Evolutionary conservation across 116 monocot species (phyloP).

Genomic region (Posidonia oceanica): DNA sequence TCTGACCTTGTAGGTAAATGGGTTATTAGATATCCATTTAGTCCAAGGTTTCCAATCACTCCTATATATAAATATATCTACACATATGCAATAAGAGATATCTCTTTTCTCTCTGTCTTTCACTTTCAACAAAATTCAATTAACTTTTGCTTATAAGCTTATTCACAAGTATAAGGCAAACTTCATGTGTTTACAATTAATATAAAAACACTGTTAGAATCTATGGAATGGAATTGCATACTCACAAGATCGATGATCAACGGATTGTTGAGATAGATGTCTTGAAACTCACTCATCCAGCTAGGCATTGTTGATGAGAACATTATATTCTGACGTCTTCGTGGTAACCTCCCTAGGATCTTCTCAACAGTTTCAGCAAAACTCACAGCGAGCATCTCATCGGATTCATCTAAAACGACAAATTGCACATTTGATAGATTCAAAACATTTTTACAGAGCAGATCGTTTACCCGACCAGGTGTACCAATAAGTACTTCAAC

Average conservation of each 20-base stretch:
- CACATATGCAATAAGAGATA: too few species aligned
- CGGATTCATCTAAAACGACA: slow-evolving; percentile 24
- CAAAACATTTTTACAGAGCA: slow-evolving; percentile 9
- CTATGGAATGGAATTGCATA: neutral
- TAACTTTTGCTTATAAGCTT: too few species aligned
- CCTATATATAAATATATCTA: too few species aligned
- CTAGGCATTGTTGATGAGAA: slow-evolving; percentile 25
- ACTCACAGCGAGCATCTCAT: slow-evolving; percentile 19
- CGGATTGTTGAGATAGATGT: slow-evolving; percentile 23
- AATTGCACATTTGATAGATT: slow-evolving; percentile 15
- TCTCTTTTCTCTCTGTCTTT: too few species aligned
- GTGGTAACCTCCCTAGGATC: slow-evolving; percentile 16
- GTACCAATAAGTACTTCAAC: slow-evolving; percentile 27
- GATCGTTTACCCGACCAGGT: slow-evolving; percentile 20
- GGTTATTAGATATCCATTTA: too few species aligned
- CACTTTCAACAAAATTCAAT: too few species aligned
- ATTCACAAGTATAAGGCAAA: too few species aligned
- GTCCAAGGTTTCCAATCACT: too few species aligned
- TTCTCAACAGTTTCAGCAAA: slow-evolving; percentile 19
- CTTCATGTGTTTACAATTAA: too few species aligned
- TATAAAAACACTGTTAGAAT: too few species aligned
- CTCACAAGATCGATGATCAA: slow-evolving; percentile 47
- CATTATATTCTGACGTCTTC: slow-evolving; percentile 19
- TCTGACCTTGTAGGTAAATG: too few species aligned
- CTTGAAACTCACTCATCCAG: slow-evolving; percentile 15